Conservation (phyloP, 2,329 filamentous ascomycete genomes). For the Parafenestella ontariensis region DNA sequence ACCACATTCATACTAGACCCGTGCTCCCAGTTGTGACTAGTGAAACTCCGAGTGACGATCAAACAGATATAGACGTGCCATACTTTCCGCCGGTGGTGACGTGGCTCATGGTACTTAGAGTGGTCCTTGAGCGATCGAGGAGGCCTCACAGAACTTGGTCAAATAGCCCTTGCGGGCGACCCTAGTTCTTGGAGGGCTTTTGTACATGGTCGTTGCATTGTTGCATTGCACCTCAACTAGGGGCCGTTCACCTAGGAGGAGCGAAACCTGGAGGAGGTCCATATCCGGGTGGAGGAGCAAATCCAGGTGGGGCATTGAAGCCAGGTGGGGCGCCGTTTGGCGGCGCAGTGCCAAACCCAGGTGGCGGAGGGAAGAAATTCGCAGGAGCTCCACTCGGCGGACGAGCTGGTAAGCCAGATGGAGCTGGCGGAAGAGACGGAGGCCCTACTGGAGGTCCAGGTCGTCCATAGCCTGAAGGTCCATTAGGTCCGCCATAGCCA, state of each 20-base stretch:
- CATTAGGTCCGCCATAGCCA: slow-evolving; percentile 45
- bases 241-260: slow-evolving; percentile 11
- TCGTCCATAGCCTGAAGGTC: slow-evolving; percentile 49
- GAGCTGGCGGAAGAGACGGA: slow-evolving; percentile 65
- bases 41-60: neutral
- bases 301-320: slow-evolving; percentile 22
- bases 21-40: neutral
- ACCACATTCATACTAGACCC: neutral
- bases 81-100: neutral
- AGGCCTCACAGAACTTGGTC: neutral
- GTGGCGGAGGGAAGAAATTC: slow-evolving; percentile 38
- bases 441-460: slow-evolving; percentile 30
- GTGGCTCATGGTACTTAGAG: neutral
- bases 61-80: neutral
- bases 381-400: slow-evolving; percentile 72
- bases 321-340: slow-evolving; percentile 14
- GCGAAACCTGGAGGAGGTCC: slow-evolving; percentile 21
- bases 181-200: neutral
- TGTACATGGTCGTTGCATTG: neutral
- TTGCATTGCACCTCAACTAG: neutral
- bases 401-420: slow-evolving; percentile 67
- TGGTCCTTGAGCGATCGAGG: neutral
- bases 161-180: neutral
- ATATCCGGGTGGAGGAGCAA: slow-evolving; percentile 17
- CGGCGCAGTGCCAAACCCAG: slow-evolving; percentile 26